A percentile compares a stretch with the other conserved stretches of the same genome.
Conservation (phyloP, 2,329 filamentous ascomycete species). For the Talaromyces sp. region DNA sequence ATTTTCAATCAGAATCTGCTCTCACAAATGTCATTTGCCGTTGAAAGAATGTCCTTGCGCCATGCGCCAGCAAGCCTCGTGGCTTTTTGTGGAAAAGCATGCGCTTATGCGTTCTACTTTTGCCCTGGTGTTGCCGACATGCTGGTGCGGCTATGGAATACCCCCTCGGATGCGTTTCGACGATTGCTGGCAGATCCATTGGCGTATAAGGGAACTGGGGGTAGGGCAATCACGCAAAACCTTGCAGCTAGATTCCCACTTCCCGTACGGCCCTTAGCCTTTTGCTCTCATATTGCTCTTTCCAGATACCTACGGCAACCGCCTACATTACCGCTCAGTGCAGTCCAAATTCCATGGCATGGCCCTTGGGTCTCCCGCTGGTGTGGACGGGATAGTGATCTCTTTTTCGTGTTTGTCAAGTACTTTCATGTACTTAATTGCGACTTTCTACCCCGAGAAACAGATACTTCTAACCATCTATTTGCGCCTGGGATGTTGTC, state of each 20-base stretch:
- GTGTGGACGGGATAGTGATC: conserved; percentile 79
- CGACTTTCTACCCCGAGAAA: conserved; percentile 60
- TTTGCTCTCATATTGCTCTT: conserved; percentile 57
- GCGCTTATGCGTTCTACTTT: conserved; percentile 90
- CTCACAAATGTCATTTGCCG: conserved; percentile 78
- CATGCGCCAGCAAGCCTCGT: conserved; percentile 68
- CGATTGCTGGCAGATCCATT: conserved; percentile 66
- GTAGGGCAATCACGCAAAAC: conserved; percentile 54
- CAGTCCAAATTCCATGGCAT: conserved; percentile 73
- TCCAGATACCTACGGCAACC: conserved; percentile 59
- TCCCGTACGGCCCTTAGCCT: conserved; percentile 56
- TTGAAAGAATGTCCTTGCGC: conserved; percentile 79
- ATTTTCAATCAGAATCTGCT: conserved; percentile 79
- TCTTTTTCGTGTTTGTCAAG: conserved; percentile 89
- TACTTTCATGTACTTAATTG: conserved; percentile 75
- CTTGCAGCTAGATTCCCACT: conserved; percentile 67
- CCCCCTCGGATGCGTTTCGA: conserved; percentile 63
- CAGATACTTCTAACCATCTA: conserved; percentile 52
- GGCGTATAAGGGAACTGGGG: conserved; percentile 50
- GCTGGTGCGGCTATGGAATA: conserved; percentile 73
- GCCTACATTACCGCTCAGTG: conserved; percentile 61
- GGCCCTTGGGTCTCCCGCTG: conserved; percentile 80
- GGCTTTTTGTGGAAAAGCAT: conserved; percentile 83
- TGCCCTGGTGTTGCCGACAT: conserved; percentile 81
- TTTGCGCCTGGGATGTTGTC: conserved; percentile 72